Base-by-base conservation (phyloP, 2,329 filamentous ascomycete species). In the Aspergillus spinulosporus region DNA sequence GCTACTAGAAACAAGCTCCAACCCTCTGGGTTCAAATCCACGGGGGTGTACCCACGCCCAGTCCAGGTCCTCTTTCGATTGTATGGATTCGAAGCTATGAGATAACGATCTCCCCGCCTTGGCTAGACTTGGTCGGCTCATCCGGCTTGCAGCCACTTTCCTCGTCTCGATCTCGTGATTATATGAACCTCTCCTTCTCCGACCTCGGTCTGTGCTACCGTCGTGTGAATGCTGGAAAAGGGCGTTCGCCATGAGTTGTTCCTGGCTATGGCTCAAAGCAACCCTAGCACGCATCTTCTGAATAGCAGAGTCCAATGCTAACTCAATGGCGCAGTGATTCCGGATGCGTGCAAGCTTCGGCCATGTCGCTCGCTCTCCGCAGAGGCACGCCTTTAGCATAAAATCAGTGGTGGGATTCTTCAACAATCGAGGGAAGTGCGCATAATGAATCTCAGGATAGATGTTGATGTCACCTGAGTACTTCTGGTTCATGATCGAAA, bases 401-500 rank as follows among this genome's bases (percentile, higher is more conserved):
- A 96, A 97, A 3, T 92, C 89, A 0, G 85, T 77, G 0, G 88
- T 92, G 1, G 93, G 93, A 57, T 97, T 97, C 60, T 83, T 88
- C 44, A 97, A 78, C 28, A 97, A 86, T 6, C 84, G 82, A 0
- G 89, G 87, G 21, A 95, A 83, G 59, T 95, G 88, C 5, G 85
- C 81, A 51, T 88, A 85, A 3, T 83, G 83, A 56, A 96, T 87
- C 52, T 91, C 85, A 0, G 92, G 92, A 32, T 96, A 80, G 52
- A 97, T 96, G 45, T 92, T 97, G 69, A 97, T 96, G 72, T 97
- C 92, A 5, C 93, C 93, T 2, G 90, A 92, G 68, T 97, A 97
- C 61, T 89, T 90, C 67, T 97, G 93, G 61, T 87, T 92, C 49
- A 97, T 80, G 12, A 97, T 86, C 1, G 90, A 92, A 42, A 85